phyloP scores from a whole-genome alignment of 75 land plant species.

The Chamaecyparis obtusa region DNA sequence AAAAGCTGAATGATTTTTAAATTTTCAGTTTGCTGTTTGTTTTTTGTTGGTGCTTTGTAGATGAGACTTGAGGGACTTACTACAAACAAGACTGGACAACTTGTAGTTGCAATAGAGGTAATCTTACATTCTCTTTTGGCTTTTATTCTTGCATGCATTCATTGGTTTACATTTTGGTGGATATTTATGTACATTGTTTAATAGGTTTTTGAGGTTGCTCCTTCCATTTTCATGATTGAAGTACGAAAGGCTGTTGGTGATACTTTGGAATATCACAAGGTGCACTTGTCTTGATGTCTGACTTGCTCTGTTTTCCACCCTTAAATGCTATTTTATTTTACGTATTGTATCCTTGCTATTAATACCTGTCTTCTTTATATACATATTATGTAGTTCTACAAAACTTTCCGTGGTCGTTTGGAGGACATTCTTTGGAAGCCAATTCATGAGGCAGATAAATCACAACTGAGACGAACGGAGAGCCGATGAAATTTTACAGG shows the following conservation, averaged over 20 bases:
- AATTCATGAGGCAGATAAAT: slow-evolving; percentile 10
- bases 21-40: neutral
- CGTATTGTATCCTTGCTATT: neutral
- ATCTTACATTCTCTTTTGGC: neutral
- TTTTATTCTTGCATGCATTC: slow-evolving; percentile 6
- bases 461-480: neutral
- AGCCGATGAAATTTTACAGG: neutral
- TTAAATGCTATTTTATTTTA: neutral
- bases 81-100: slow-evolving; percentile 43
- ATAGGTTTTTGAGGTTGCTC: slow-evolving; percentile 89
- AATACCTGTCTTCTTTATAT: neutral
- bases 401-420: slow-evolving; percentile 48
- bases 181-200: neutral
- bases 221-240: slow-evolving; percentile 87
- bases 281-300: slow-evolving; percentile 13
- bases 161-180: neutral
- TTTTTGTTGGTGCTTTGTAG: slow-evolving; percentile 26
- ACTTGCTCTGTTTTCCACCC: neutral
- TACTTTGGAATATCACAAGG: slow-evolving; percentile 91
- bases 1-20: neutral
- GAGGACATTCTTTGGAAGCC: slow-evolving; percentile 75
- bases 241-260: slow-evolving; percentile 81
- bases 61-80: slow-evolving; percentile 80
- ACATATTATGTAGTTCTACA: slow-evolving; percentile 64
- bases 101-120: slow-evolving; percentile 91